Evolutionary conservation across 768 basidiomycete genomes (phyloP), one percentile per base, ranked within the genome.

Genomic region (Ramaria rubella): DNA sequence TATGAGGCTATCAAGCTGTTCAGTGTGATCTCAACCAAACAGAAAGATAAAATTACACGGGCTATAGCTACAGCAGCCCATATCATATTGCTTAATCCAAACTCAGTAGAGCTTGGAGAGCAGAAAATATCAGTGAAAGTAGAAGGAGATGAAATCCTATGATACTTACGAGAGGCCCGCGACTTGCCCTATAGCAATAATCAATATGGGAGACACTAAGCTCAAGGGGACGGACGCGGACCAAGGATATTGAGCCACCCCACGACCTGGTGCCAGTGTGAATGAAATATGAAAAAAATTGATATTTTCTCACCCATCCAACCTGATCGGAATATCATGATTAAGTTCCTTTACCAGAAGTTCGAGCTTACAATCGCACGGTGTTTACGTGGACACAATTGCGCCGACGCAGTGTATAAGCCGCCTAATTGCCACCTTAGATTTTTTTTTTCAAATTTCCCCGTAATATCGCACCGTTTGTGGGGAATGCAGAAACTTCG

Each of bases 191-290:
- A 19, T 51, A 26, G 11, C 34, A 49, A 23, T 36, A 24, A 26
- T 29, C 38, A 42, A 29, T 17, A 40, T 7, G 34, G 21, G 36
- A 19, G 4, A 49, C 9, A 26, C 8, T 62, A 14, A 59, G 43
- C 42, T 49, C 23, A 26, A 33, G 33, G 43, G 23, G 21, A 50
- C 31, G 24, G 51, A 52, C 33, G n/a, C 71, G 19, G 59, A 79
- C 85, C 87, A 15, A 90, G 79, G 40, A 90, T 82, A 65, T 92
- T 92, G 43, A 92, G 76, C 87, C 87, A 90, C 49, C 87, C 87
- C 17, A 89, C 87, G 9, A 87, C 33, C 49, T 51, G 33, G 11
- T 12, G 8, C n/a, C n/a, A 45, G n/a, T 5, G 21, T 45, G 44
- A 45, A 26, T 17, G 23, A 12, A 48, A 24, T 26, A 27, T 15